Evolutionary conservation across 768 basidiomycete species (phyloP).

Genomic region (Sarcodon sp.): DNA sequence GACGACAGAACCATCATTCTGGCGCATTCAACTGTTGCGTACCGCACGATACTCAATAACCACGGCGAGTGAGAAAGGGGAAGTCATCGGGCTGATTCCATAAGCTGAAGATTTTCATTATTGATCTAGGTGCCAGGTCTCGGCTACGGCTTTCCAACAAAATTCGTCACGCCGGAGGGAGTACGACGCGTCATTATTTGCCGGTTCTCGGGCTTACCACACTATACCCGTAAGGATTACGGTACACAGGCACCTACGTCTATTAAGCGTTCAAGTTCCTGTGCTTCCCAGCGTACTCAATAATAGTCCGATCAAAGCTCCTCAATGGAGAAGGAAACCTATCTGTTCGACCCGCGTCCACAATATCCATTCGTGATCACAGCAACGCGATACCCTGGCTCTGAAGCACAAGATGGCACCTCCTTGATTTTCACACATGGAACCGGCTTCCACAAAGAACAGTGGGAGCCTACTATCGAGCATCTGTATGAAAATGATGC

Average conservation of each 20-base stretch:
- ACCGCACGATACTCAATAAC: too few species aligned
- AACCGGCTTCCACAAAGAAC: constrained; percentile 44
- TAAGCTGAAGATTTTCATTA: too few species aligned
- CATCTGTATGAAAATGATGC: constrained; percentile 20
- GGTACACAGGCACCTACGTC: constrained; percentile 1
- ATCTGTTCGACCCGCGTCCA: constrained; percentile 40
- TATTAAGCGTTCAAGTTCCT: constrained; percentile 1
- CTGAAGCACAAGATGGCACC: constrained; percentile 23
- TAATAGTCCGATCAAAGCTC: constrained; percentile 8
- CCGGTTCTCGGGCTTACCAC: too few species aligned
- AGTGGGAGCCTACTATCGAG: constrained; percentile 44
- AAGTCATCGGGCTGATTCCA: too few species aligned
- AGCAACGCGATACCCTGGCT: constrained; percentile 32
- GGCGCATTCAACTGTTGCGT: too few species aligned
- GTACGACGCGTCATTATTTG: too few species aligned
- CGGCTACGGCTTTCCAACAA: too few species aligned
- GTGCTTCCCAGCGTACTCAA: constrained; percentile 9
- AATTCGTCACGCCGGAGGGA: background rate
- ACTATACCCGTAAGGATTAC: constrained; percentile 1
- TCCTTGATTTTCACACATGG: constrained; percentile 41
- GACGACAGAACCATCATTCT: too few species aligned
- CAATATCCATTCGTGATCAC: constrained; percentile 33
- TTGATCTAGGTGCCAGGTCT: too few species aligned
- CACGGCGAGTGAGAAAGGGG: too few species aligned
- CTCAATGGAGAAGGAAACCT: constrained; percentile 10